These are phyloP conservation scores for Helminthosporium solani DNA, from an alignment of 2,329 filamentous ascomycete genomes.

Conservation along the genomic window DNA sequence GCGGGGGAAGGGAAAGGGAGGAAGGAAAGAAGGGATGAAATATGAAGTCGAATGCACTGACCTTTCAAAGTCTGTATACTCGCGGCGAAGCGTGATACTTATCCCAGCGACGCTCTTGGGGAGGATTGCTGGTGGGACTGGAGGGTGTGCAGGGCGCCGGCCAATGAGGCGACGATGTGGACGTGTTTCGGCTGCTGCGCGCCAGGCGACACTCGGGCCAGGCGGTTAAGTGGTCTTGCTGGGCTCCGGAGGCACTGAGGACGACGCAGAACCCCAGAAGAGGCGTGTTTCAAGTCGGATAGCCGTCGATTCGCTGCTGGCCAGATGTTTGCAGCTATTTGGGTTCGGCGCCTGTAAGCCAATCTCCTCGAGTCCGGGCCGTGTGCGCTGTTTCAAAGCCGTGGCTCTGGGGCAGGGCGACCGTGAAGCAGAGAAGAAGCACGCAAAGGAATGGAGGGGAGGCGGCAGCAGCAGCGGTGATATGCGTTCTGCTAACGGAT, in stretches of 20 bases:
- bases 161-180: constrained; percentile 20
- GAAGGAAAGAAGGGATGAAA: constrained; percentile 3
- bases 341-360: constrained; percentile 33
- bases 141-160: not conserved
- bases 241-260: constrained; percentile 28
- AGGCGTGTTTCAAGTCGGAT: constrained; percentile 39
- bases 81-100: constrained; percentile 37
- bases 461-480: not conserved
- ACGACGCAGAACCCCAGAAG: constrained; percentile 30
- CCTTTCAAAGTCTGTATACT: constrained; percentile 18
- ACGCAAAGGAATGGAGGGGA: constrained; percentile 10
- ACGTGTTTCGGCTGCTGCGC: constrained; percentile 28
- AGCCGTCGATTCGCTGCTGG: constrained; percentile 22
- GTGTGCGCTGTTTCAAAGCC: constrained; percentile 35
- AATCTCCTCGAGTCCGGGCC: constrained; percentile 27
- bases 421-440: constrained; percentile 6
- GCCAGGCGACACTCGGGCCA: constrained; percentile 27
- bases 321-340: constrained; percentile 33
- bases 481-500: constrained; percentile 6
- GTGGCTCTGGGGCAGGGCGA: too few species aligned
- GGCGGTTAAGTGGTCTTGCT: constrained; percentile 38
- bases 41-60: constrained; percentile 28
- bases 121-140: not conserved
- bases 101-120: constrained; percentile 9
- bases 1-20: constrained; percentile 24